Evolutionary conservation across 2,329 filamentous ascomycete species (phyloP), one percentile per base, ranked within the genome.

Genomic region (Diaporthe humulicola): DNA sequence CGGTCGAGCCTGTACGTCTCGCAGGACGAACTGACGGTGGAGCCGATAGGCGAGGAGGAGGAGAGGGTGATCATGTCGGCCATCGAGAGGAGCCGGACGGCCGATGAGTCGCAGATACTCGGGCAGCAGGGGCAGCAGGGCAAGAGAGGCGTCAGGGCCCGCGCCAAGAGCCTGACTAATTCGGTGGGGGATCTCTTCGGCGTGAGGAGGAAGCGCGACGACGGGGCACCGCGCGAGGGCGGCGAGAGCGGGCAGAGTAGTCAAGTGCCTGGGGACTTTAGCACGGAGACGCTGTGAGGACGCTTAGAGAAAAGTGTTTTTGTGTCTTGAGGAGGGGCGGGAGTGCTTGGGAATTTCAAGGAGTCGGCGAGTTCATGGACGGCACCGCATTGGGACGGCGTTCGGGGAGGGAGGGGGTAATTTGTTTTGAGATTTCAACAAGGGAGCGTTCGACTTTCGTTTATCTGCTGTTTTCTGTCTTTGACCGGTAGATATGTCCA

Each of bases 1-100:
- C 84, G 89, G 64, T 86, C 88, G 17, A 90, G 89, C 71, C 82
- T 91, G 48, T 91, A 89, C 79, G 87, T 90, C 76, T 83, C 87
- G 58, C 85, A 88, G 58, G 84, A 85, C 25, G 83, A 84, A 28
- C 83, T 86, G 40, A 80, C 80, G 10, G 70, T 42, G n/a, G 25
- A 64, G 15, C n/a, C 33, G 3, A 52, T 50, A 17, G 70, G 70
- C 6, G 70, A 72, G 71, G 78, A 81, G 42, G 76, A 80, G 17
- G 64, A 77, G 25, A 77, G 75, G 14, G 70, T n/a, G 57, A 76
- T 15, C 48, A 73, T 54, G 75, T 72, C 48, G 36, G 76, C 57
- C 22, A 71, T 76, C 10, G 76, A 74, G 64, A 72, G 74, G 50
- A 76, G 75, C 40, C 67, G 66, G 25, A 75, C 60, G 42, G 56